Conservation (phyloP, 345 rosid species). For the Reutealis trisperma region DNA sequence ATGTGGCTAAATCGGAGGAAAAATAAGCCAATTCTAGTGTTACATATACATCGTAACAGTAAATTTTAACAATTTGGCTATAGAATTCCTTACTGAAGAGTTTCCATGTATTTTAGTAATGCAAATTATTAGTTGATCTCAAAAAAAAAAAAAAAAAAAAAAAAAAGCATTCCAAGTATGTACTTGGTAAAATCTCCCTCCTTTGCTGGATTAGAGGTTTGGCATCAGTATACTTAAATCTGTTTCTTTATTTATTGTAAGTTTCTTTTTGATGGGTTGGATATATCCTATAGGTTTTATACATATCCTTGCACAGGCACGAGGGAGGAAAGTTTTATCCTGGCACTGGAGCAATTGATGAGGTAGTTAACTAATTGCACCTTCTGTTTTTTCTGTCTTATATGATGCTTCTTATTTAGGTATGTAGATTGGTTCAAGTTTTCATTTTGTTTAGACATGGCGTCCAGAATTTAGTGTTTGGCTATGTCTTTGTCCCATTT, state of each 20-base stretch:
- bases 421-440: not conserved
- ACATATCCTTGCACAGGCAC: constrained; percentile 88
- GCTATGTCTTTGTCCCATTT: not conserved
- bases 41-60: not conserved
- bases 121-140: constrained; percentile 7
- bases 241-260: not conserved
- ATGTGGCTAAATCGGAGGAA: not conserved
- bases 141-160: constrained; percentile 1
- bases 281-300: constrained; percentile 60
- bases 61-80: not conserved
- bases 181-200: not conserved
- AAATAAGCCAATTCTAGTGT: constrained; percentile 9
- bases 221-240: not conserved
- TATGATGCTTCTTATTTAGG: not conserved
- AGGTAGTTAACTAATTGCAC: constrained; percentile 46
- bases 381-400: not conserved
- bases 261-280: not conserved
- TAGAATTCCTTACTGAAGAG: not conserved
- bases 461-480: not conserved
- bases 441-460: too few relatives aligned
- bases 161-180: constrained; percentile 10
- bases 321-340: constrained; percentile 92
- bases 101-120: not conserved
- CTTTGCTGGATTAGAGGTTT: constrained; percentile 9
- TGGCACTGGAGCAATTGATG: constrained; percentile 84